Conservation (phyloP, 2,329 filamentous ascomycete genomes). For the Corynespora cassiicola region DNA sequence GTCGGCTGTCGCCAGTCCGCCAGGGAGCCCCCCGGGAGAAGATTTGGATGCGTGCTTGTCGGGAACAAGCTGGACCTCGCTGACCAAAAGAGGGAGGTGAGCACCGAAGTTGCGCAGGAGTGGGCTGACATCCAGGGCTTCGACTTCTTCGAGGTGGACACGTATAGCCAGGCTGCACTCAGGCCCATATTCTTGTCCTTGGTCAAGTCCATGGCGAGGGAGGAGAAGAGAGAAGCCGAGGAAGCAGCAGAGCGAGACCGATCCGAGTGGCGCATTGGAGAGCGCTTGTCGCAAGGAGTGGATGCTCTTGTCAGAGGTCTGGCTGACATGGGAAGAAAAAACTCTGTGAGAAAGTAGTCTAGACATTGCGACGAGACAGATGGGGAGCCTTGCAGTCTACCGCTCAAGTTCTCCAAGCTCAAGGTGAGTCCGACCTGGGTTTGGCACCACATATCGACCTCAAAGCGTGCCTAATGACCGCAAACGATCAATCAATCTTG, state of each 20-base stretch:
- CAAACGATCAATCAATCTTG: too few relatives aligned
- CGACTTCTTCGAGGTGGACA: slow-evolving; percentile 14
- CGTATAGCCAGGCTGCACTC: slow-evolving; percentile 1
- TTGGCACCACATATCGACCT: too few relatives aligned
- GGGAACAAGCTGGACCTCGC: slow-evolving; percentile 21
- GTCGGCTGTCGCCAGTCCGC: slow-evolving; percentile 14
- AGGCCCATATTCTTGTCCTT: slow-evolving; percentile 13
- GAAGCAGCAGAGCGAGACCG: slow-evolving; percentile 2
- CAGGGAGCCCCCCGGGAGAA: slow-evolving; percentile 1
- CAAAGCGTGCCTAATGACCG: too few relatives aligned
- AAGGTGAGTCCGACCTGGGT: too few relatives aligned
- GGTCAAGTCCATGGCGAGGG: slow-evolving; percentile 8
- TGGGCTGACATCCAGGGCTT: slow-evolving; percentile 16
- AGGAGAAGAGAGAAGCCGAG: slow-evolving; percentile 9
- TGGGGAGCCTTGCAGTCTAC: too few relatives aligned
- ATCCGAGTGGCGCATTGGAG: too few relatives aligned
- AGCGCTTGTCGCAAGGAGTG: too few relatives aligned
- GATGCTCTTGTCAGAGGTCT: too few relatives aligned
- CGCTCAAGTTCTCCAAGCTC: too few relatives aligned
- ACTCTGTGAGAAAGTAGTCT: too few relatives aligned
- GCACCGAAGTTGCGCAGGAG: slow-evolving; percentile 8
- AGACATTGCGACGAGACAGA: too few relatives aligned
- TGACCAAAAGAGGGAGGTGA: slow-evolving; percentile 12
- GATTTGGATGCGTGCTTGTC: slow-evolving; percentile 22
- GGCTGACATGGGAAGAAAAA: too few relatives aligned